A percentile compares a stretch with the other conserved stretches of the same genome.
These are phyloP conservation scores for Spinellus fusiger DNA, from an alignment of 192 early-diverging fungal genomes.

Conservation along the genomic window DNA sequence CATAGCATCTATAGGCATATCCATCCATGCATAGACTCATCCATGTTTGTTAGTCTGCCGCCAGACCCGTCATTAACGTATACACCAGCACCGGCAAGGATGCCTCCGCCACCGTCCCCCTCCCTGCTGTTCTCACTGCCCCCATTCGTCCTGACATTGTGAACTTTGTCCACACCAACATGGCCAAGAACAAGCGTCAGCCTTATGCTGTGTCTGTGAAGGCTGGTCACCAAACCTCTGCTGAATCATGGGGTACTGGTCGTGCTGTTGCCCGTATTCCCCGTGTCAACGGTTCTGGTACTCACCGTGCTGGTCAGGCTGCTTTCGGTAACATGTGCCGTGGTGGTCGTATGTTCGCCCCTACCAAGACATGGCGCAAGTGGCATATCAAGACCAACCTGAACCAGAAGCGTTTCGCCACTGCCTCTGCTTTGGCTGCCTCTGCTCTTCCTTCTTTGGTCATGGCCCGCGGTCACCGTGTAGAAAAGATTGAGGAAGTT, in stretches of 20 bases:
- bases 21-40: not conserved
- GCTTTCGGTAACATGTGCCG: constrained; percentile 99
- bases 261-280: constrained; percentile 99
- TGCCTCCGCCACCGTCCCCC: constrained; percentile 67
- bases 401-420: constrained; percentile 98
- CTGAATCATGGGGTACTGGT: constrained; percentile 98
- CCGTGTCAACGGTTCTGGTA: constrained; percentile 94
- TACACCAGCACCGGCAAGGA: constrained; percentile 70
- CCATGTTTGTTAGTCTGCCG: constrained; percentile 23
- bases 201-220: constrained; percentile 92
- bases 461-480: constrained; percentile 95
- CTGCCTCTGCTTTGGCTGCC: constrained; percentile 95
- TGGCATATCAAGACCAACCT: constrained; percentile 99
- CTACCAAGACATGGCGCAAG: constrained; percentile 99
- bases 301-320: constrained; percentile 97
- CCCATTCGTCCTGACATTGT: constrained; percentile 98
- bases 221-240: constrained; percentile 99
- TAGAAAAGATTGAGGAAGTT: constrained; percentile 89
- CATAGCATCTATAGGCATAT: too few species aligned
- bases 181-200: constrained; percentile 99
- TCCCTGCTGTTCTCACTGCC: constrained; percentile 95
- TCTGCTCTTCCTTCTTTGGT: constrained; percentile 89
- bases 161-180: constrained; percentile 94
- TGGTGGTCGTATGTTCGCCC: constrained; percentile 99
- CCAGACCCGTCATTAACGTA: constrained; percentile 91